phyloP scores from a whole-genome alignment of 176 grass and related monocot species.

The Typha latifolia region DNA sequence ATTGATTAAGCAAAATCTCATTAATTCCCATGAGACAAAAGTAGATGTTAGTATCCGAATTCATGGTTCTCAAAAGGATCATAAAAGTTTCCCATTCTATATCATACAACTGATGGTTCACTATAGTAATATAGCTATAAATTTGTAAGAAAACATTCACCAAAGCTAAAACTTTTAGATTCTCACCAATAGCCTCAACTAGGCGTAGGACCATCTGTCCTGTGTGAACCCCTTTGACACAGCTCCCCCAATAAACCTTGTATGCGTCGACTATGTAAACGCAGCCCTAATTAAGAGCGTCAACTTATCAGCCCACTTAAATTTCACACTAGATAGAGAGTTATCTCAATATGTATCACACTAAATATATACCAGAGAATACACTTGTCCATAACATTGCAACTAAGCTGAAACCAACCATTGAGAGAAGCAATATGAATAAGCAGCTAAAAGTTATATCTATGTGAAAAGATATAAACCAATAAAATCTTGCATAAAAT shows the following conservation, averaged over 20 bases:
- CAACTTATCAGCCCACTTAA: not conserved
- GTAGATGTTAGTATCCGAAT: no score
- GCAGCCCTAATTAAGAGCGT: conserved; percentile 50
- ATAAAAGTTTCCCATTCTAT: no score
- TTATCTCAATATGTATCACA: not conserved
- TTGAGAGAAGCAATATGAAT: not conserved
- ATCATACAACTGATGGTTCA: no score
- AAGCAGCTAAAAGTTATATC: not conserved
- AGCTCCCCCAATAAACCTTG: conserved; percentile 74
- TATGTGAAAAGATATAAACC: not conserved
- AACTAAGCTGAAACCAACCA: not conserved
- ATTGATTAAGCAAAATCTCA: no score
- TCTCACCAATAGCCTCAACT: conserved; percentile 85
- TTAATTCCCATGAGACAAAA: no score
- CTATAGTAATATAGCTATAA: no score
- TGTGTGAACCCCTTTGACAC: conserved; percentile 56
- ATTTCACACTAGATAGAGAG: not conserved
- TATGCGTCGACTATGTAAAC: conserved; percentile 90
- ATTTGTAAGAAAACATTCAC: not conserved
- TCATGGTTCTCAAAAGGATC: no score
- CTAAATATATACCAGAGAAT: not conserved
- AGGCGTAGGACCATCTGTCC: conserved; percentile 95
- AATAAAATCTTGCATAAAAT: not conserved
- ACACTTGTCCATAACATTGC: not conserved
- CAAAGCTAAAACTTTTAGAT: conserved; percentile 3